Evolutionary conservation across 495 filamentous ascomycete genomes (phyloP).

Genomic region (Aspergillus ellipticus): DNA sequence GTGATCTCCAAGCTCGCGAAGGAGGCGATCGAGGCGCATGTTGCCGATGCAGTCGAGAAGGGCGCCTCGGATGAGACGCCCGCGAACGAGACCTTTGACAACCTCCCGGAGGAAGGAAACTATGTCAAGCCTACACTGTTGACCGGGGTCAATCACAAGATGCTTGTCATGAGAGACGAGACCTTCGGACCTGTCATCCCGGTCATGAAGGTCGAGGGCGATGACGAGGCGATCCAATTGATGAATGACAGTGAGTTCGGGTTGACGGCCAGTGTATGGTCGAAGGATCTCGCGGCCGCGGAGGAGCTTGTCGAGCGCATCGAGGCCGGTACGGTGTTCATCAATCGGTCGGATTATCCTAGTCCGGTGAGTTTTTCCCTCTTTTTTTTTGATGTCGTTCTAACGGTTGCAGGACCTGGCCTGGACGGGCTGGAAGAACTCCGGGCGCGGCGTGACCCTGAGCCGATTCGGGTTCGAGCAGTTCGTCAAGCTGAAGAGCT

Average conservation of each 20-base stretch:
- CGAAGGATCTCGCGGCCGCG: slow-evolving; percentile 73
- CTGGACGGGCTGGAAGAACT: slow-evolving; percentile 98
- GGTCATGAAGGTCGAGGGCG: slow-evolving; percentile 78
- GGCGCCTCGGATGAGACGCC: slow-evolving; percentile 81
- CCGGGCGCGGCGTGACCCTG: slow-evolving; percentile 81
- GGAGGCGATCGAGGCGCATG: slow-evolving; percentile 66
- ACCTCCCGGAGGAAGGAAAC: slow-evolving; percentile 67
- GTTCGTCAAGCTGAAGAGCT: slow-evolving; percentile 91
- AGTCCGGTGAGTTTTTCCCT: slow-evolving; percentile 65
- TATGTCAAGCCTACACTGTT: slow-evolving; percentile 82
- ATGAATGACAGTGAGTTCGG: slow-evolving; percentile 95
- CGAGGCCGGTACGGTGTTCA: slow-evolving; percentile 93
- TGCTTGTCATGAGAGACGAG: slow-evolving; percentile 87
- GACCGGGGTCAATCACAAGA: slow-evolving; percentile 69
- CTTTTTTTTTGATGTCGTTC: slow-evolving; percentile 8
- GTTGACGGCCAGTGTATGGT: slow-evolving; percentile 91
- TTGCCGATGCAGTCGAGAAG: slow-evolving; percentile 75
- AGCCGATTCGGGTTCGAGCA: slow-evolving; percentile 89
- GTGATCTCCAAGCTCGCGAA: slow-evolving; percentile 76
- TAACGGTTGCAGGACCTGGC: slow-evolving; percentile 70
- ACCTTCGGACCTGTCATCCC: slow-evolving; percentile 92
- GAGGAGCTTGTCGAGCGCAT: slow-evolving; percentile 70
- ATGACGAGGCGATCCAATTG: slow-evolving; percentile 71
- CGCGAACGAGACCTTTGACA: slow-evolving; percentile 66
- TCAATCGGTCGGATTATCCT: slow-evolving; percentile 88